phyloP scores from a whole-genome alignment of 163 green algal genomes.

The Scenedesmus sp. region DNA sequence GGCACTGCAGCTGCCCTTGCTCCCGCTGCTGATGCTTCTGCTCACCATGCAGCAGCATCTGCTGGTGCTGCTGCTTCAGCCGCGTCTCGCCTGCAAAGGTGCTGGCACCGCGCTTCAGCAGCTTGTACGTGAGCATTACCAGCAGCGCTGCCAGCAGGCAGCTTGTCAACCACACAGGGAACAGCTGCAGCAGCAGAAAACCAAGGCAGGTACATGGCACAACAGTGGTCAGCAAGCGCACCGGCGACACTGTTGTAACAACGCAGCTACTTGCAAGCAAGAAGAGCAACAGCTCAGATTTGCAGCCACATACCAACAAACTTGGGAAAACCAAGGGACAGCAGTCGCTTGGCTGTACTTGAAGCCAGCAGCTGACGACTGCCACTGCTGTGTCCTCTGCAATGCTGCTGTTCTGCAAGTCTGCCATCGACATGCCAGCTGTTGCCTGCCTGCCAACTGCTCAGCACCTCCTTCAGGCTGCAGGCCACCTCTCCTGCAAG shows the following conservation, averaged over 20 bases:
- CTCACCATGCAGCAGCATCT: constrained; percentile 13
- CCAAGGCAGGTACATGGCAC: background rate
- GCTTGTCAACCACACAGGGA: constrained; percentile 76
- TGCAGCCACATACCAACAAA: too few species aligned
- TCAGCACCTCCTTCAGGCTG: too few species aligned
- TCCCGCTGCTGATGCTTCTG: constrained; percentile 25
- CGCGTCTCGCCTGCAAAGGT: constrained; percentile 49
- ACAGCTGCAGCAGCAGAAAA: constrained; percentile 60
- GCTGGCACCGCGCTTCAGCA: constrained; percentile 52
- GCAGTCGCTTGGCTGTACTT: too few species aligned
- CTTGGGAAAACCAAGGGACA: too few species aligned
- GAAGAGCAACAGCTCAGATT: background rate
- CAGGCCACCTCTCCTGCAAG: background rate
- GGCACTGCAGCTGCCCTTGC: background rate
- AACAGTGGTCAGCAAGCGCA: background rate
- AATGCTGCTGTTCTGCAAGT: too few species aligned
- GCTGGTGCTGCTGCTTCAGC: constrained; percentile 37
- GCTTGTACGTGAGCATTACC: constrained; percentile 67
- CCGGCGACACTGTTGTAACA: background rate
- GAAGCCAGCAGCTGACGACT: too few species aligned
- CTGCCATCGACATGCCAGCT: too few species aligned
- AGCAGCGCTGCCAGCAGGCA: constrained; percentile 72
- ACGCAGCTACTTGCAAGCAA: background rate
- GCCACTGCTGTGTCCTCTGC: too few species aligned
- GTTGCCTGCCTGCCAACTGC: too few species aligned